Percentiles rank a stretch among this genome's conserved stretches.
Evolutionary conservation across 164 flowering plant genomes (phyloP).

Genomic region (Stephania japonica): DNA sequence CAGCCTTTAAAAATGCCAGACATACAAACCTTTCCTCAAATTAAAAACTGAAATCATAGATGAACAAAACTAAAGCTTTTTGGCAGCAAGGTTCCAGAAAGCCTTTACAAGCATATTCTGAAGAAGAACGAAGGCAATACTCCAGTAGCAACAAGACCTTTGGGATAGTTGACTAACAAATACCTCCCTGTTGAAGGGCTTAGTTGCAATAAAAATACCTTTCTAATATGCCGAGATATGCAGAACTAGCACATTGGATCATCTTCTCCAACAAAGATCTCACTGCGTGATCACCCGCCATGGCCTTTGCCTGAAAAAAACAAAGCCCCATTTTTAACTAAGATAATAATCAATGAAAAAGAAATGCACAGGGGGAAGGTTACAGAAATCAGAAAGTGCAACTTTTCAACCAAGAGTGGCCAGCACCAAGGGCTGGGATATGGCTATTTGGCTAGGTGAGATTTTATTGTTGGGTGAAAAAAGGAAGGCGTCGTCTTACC

Average conservation of each 20-base stretch:
- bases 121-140: no score
- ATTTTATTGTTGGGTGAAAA: no score
- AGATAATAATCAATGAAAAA: background rate
- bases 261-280: constrained; percentile 88
- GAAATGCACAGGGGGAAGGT: background rate
- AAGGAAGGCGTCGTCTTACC: constrained; percentile 30
- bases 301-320: constrained; percentile 69
- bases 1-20: background rate
- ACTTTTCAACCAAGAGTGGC: background rate
- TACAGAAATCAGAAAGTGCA: background rate
- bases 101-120: background rate
- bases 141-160: no score
- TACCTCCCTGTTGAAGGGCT: background rate
- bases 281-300: constrained; percentile 93
- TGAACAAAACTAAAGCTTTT: background rate
- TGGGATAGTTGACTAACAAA: background rate
- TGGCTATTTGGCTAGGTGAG: background rate
- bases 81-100: background rate
- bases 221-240: constrained; percentile 89
- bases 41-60: background rate
- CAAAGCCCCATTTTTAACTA: background rate
- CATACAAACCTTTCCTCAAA: background rate
- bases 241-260: constrained; percentile 80
- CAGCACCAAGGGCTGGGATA: background rate
- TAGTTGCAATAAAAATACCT: constrained; percentile 37